Evolutionary conservation across 73 alveolate species (phyloP), one percentile per base, ranked within the genome.

Genomic region (Blepharisma stoltei): DNA sequence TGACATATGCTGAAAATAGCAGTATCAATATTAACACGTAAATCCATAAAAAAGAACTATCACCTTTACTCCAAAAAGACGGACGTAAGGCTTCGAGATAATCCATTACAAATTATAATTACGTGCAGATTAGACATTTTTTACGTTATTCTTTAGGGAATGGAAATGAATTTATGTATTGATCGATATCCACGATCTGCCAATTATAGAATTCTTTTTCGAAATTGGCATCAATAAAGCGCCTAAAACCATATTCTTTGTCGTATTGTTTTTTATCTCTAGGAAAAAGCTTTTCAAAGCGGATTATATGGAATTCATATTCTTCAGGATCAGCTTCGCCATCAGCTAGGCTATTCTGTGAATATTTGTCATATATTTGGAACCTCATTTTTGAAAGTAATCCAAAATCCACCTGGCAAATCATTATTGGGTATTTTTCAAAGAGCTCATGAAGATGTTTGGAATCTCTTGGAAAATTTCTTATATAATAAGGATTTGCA

Each of bases 251-350:
- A 7, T 18, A 5, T 1, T 44, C 67, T 5, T 43, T 44, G 32
- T 25, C 69, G 27, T 37, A 69, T 43, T n/a, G 23, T 69, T 69
- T 21, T 43, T 37, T n/a, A 43, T 69, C 65, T 5, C 27, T 46
- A n/a, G 79, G 79, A 4, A 9, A 69, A 43, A 46, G 32, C 27
- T 46, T 69, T 44, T 38, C 65, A 43, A 38, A 69, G 21, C 65
- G 18, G 14, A 69, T 14, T 7, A 69, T 11, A 69, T 69, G 79
- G 5, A 69, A 69, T 5, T 69, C 79, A 5, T 44, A 69, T 4
- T 69, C 79, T 7, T 69, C 79, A 14, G 32, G 32, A n/a, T n/a
- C 45, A 1, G 23, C 27, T n/a, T 69, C 79, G 20, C 79, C 79
- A 1, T 69, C 79, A 44, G 43, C 79, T 9, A 69, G 71, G 1